Evolutionary conservation across 257 asterid species (phyloP).

Genomic region (Fraxinus americana): DNA sequence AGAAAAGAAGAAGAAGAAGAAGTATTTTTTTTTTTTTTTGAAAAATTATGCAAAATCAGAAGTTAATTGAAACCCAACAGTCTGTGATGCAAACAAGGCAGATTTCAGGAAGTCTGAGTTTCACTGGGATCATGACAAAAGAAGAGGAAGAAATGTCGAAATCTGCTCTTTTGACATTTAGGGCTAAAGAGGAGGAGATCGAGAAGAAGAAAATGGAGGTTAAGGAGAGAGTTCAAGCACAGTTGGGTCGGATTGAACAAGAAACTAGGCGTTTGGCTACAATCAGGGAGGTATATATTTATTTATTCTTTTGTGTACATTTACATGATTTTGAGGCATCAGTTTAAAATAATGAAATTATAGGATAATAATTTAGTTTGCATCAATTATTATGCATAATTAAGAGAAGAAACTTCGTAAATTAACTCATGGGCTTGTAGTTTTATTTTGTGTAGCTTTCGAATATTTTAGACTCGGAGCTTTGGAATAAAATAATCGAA

Average conservation of each 20-base stretch:
- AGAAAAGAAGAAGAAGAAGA: not conserved
- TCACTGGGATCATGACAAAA: slow-evolving; percentile 42
- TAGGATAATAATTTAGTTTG: no score
- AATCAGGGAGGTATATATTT: slow-evolving; percentile 58
- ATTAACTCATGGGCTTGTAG: no score
- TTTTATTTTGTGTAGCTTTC: not conserved
- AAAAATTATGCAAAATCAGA: slow-evolving; percentile 44
- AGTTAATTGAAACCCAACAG: slow-evolving; percentile 40
- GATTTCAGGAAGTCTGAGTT: slow-evolving; percentile 44
- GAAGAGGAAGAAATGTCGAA: slow-evolving; percentile 73
- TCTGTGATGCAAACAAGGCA: slow-evolving; percentile 24
- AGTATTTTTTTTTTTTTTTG: not conserved
- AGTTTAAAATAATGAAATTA: no score
- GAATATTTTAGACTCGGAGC: not conserved
- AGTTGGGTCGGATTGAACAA: slow-evolving; percentile 67
- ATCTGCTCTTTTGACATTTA: slow-evolving; percentile 65
- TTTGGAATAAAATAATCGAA: no score
- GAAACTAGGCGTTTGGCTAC: slow-evolving; percentile 68
- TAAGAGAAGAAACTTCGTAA: no score
- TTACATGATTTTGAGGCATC: not conserved
- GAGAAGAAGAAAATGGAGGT: slow-evolving; percentile 70
- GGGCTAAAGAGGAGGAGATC: slow-evolving; percentile 84
- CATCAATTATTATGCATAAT: no score
- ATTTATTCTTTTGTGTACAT: not conserved
- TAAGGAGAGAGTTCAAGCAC: slow-evolving; percentile 65